These are phyloP conservation scores for Raphanus hybrid DNA, from an alignment of 441 rosid species.

Conservation along the genomic window DNA sequence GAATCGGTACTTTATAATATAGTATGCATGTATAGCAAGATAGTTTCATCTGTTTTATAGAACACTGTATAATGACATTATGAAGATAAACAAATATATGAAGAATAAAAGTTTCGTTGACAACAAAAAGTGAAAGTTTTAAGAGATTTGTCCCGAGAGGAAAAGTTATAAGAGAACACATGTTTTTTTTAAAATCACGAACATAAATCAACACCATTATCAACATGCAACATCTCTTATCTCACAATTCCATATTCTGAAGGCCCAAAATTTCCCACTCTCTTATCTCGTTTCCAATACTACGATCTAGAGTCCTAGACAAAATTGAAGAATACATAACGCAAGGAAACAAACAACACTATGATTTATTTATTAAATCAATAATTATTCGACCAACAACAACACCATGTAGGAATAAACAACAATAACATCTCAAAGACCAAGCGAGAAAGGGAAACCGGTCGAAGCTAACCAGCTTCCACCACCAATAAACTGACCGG, in stretches of 20 bases:
- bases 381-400: conserved; percentile 12
- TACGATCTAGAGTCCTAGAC: background rate
- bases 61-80: no score
- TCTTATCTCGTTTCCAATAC: background rate
- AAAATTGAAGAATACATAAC: background rate
- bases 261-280: background rate
- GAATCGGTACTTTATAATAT: no score
- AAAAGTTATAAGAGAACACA: no score
- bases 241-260: background rate
- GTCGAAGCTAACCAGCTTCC: conserved; percentile 65
- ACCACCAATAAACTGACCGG: conserved; percentile 43
- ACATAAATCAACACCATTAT: no score
- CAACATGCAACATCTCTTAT: background rate
- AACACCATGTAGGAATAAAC: background rate
- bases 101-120: no score
- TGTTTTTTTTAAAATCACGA: no score
- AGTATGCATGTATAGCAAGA: no score
- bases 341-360: background rate
- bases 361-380: background rate
- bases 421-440: conserved; percentile 40
- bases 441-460: conserved; percentile 71
- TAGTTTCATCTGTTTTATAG: no score
- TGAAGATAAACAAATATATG: no score
- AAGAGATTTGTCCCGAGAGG: no score
- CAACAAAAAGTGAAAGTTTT: no score